Conservation (phyloP, 768 basidiomycete species). For the Suillus variegatus region DNA sequence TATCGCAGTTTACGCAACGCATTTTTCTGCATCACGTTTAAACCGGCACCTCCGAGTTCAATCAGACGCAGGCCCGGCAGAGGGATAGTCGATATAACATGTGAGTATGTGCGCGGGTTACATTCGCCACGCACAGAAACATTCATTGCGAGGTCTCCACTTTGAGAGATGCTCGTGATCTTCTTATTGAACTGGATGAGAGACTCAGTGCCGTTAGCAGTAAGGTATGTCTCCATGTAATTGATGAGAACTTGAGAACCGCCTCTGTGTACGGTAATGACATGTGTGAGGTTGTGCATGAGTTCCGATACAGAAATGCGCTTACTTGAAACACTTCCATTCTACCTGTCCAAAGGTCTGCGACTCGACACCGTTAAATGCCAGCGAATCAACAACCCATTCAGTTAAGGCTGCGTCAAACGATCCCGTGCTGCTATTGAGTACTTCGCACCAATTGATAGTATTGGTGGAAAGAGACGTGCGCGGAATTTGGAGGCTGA, state of each 20-base stretch:
- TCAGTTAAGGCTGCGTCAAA: slow-evolving; percentile 38
- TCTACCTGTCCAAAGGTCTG: slow-evolving; percentile 12
- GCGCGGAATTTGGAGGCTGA: background rate
- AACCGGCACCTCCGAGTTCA: no score
- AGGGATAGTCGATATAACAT: slow-evolving; percentile 33
- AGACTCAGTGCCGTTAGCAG: slow-evolving; percentile 3
- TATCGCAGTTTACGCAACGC: no score
- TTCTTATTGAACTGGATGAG: slow-evolving; percentile 17
- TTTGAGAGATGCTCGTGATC: slow-evolving; percentile 17
- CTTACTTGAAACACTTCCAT: slow-evolving; percentile 34
- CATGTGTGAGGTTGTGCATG: background rate
- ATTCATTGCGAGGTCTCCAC: background rate
- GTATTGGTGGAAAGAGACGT: background rate
- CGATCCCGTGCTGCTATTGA: slow-evolving; percentile 30
- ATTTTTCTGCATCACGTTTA: no score
- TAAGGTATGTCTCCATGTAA: slow-evolving; percentile 22
- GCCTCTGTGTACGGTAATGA: slow-evolving; percentile 14
- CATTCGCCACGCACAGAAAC: slow-evolving; percentile 14
- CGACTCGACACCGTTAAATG: slow-evolving; percentile 17
- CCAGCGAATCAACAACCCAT: slow-evolving; percentile 30
- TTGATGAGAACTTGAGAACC: slow-evolving; percentile 26
- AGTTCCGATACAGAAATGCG: background rate
- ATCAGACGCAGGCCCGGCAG: no score
- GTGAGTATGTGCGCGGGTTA: slow-evolving; percentile 27
- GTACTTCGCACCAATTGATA: slow-evolving; percentile 25